phyloP scores from a whole-genome alignment of 306 rosid genomes.

The Dalbergia oliveri region DNA sequence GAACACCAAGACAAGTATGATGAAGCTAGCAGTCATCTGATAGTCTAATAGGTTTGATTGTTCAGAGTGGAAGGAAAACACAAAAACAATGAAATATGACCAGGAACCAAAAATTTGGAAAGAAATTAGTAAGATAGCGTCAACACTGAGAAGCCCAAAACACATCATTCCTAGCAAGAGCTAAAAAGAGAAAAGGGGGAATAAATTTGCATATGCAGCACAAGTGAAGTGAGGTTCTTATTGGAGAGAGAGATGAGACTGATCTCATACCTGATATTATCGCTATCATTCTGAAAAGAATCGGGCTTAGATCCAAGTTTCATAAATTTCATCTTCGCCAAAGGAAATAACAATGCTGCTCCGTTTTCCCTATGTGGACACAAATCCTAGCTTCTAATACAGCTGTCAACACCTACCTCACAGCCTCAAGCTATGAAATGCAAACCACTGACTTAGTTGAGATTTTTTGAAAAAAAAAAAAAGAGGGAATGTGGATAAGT shows the following conservation, averaged over 20 bases:
- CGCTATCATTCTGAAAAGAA: conserved; percentile 81
- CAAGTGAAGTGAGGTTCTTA: conserved; percentile 35
- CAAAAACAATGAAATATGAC: conserved; percentile 29
- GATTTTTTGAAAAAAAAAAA: background rate
- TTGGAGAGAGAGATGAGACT: conserved; percentile 9
- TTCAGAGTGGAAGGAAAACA: conserved; percentile 5
- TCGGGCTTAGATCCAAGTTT: conserved; percentile 94
- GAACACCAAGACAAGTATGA: conserved; percentile 11
- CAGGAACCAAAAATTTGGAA: conserved; percentile 28
- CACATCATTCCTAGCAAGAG: conserved; percentile 24
- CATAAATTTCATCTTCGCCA: conserved; percentile 85
- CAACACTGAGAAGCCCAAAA: conserved; percentile 21
- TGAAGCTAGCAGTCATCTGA: conserved; percentile 5
- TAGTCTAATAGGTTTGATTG: conserved; percentile 1
- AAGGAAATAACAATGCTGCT: conserved; percentile 28
- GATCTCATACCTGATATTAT: conserved; percentile 65
- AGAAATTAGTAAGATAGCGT: conserved; percentile 16
- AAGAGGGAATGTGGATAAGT: conserved; percentile 1
- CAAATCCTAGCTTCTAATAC: conserved; percentile 38
- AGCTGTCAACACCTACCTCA: conserved; percentile 17
- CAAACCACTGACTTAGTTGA: conserved; percentile 33
- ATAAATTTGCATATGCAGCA: conserved; percentile 12
- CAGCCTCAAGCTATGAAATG: conserved; percentile 27
- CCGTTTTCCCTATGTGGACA: conserved; percentile 24
- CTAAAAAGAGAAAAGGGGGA: conserved; percentile 1